Percentiles rank a stretch among this genome's conserved stretches.
Evolutionary conservation across 345 rosid genomes (phyloP).

Genomic region (Gossypium longicalyx): DNA sequence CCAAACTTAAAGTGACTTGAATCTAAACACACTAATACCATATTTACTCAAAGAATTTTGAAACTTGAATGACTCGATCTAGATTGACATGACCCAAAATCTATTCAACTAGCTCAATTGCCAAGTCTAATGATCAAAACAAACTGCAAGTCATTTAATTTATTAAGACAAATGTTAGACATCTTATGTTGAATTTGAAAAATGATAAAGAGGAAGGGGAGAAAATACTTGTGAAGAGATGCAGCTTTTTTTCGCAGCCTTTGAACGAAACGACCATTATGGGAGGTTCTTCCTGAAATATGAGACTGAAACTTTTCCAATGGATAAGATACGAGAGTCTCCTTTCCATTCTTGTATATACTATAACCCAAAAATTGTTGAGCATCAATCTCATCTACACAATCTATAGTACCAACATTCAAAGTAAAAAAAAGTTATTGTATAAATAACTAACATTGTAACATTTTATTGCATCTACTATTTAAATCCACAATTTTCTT

Average conservation of each 20-base stretch:
- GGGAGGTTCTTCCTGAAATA: conserved; percentile 42
- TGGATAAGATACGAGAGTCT: conserved; percentile 30
- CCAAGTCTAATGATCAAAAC: not conserved
- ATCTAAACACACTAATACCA: no score
- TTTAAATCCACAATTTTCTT: not conserved
- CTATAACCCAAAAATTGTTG: conserved; percentile 47
- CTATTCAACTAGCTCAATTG: no score
- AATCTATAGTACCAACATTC: conserved; percentile 25
- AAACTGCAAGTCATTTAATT: no score
- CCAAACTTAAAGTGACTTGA: no score
- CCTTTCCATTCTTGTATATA: conserved; percentile 42
- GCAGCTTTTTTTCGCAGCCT: conserved; percentile 38
- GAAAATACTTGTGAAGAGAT: conserved; percentile 34
- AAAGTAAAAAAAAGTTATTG: not conserved
- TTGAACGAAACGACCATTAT: conserved; percentile 40
- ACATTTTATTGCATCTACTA: not conserved
- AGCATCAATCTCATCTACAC: conserved; percentile 55
- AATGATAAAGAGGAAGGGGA: not conserved
- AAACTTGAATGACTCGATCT: no score
- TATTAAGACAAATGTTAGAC: no score
- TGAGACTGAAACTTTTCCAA: conserved; percentile 36
- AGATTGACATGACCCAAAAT: no score
- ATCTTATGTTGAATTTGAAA: not conserved
- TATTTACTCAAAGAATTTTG: no score
- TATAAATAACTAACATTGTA: not conserved